Conservation (phyloP, 805 yeast genomes). For the Starmera caribaea region DNA sequence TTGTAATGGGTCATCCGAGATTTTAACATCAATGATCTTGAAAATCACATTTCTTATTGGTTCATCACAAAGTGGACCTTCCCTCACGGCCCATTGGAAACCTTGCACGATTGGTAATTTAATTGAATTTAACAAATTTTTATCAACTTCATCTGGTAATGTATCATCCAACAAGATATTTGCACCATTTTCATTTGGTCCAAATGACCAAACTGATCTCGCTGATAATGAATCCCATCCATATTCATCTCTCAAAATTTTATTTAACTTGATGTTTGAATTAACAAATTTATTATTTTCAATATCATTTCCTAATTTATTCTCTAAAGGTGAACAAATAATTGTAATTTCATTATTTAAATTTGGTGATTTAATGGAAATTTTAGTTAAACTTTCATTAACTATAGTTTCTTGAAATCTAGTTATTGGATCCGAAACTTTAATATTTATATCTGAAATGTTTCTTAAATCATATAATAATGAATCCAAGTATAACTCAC, state of each 20-base stretch:
- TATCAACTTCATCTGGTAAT: constrained; percentile 59
- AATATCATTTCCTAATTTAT: constrained; percentile 44
- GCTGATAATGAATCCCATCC: constrained; percentile 82
- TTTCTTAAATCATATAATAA: constrained; percentile 65
- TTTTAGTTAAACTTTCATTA: constrained; percentile 56
- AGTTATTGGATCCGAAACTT: constrained; percentile 78
- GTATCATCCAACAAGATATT: constrained; percentile 64
- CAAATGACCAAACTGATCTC: constrained; percentile 72
- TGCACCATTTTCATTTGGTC: constrained; percentile 46
- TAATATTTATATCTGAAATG: constrained; percentile 53
- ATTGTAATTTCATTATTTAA: constrained; percentile 51
- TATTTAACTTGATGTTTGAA: constrained; percentile 34
- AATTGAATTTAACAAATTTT: constrained; percentile 30
- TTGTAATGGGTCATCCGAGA: constrained; percentile 38
- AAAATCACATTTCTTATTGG: constrained; percentile 63
- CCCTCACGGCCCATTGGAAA: constrained; percentile 71
- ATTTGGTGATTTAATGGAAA: constrained; percentile 50
- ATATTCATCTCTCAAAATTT: constrained; percentile 43
- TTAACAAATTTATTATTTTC: constrained; percentile 34
- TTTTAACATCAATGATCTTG: constrained; percentile 50
- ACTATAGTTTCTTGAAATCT: constrained; percentile 69
- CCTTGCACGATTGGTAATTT: constrained; percentile 63
- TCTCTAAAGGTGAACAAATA: constrained; percentile 66
- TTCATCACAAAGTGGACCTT: constrained; percentile 92
- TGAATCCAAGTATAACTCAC: constrained; percentile 84